phyloP scores from a whole-genome alignment of 352 stramenopile species.

The Phytophthora megakarya region DNA sequence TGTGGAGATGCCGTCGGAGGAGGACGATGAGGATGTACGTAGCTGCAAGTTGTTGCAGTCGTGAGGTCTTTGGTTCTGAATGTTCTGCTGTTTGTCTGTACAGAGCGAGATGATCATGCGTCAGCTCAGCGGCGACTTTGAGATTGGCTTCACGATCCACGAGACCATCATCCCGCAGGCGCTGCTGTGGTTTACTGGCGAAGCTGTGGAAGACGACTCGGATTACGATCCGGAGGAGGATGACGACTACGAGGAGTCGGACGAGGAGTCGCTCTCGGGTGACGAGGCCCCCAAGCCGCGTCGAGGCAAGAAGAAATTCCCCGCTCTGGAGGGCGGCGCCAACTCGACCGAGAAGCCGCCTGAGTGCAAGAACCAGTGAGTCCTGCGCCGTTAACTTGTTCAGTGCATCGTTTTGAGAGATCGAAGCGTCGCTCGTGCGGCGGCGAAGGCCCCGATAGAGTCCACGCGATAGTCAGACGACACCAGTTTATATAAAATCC shows the following conservation, averaged over 20 bases:
- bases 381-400: conserved; percentile 25
- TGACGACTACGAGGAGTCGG: conserved; percentile 70
- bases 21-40: conserved; percentile 83
- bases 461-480: conserved; percentile 19
- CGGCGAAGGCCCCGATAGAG: conserved; percentile 13
- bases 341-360: conserved; percentile 82
- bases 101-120: conserved; percentile 88
- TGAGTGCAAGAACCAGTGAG: conserved; percentile 92
- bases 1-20: conserved; percentile 85
- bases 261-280: conserved; percentile 62
- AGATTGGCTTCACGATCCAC: conserved; percentile 89
- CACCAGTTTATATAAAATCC: conserved; percentile 31
- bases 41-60: conserved; percentile 1
- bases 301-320: conserved; percentile 78
- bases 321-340: conserved; percentile 59
- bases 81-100: conserved; percentile 18
- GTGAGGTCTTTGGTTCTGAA: conserved; percentile 4
- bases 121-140: conserved; percentile 82
- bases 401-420: conserved; percentile 33
- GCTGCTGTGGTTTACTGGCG: conserved; percentile 87
- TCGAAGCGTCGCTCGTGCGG: conserved; percentile 12
- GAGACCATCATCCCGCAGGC: conserved; percentile 89
- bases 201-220: conserved; percentile 79
- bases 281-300: conserved; percentile 58
- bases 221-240: conserved; percentile 85